Conservation (phyloP, 73 alveolate genomes). For the Tetrahymena thermophila region DNA sequence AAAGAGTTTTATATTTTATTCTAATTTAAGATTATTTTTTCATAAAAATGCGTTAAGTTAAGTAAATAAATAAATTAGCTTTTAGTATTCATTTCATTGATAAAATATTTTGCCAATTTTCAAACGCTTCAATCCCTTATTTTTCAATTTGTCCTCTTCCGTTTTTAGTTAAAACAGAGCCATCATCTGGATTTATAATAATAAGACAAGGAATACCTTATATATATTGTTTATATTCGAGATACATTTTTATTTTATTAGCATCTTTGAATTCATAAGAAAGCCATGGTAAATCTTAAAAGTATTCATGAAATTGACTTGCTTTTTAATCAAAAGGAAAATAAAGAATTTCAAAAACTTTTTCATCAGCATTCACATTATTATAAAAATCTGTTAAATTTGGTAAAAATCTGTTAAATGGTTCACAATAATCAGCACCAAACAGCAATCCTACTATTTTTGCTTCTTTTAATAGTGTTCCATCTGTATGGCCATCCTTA, state of each 20-base stretch:
- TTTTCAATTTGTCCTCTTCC: background rate
- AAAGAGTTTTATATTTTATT: too few relatives aligned
- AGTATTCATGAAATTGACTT: conserved; percentile 12
- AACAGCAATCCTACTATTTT: conserved; percentile 21
- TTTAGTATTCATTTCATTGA: background rate
- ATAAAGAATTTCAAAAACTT: conserved; percentile 24
- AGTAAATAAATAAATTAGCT: background rate
- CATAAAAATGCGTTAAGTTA: background rate
- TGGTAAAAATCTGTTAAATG: conserved; percentile 32
- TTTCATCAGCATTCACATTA: conserved; percentile 22
- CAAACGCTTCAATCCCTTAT: background rate
- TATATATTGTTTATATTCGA: conserved; percentile 32
- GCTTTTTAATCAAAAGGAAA: conserved; percentile 38
- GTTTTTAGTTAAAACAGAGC: background rate
- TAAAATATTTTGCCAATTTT: background rate
- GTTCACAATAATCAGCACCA: conserved; percentile 37
- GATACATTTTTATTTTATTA: conserved; percentile 19
- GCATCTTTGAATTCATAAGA: conserved; percentile 32
- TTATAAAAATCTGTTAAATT: conserved; percentile 10
- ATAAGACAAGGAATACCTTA: conserved; percentile 5
- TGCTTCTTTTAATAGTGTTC: conserved; percentile 34
- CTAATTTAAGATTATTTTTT: background rate
- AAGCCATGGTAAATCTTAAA: conserved; percentile 39
- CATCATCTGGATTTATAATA: background rate
- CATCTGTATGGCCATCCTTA: conserved; percentile 45